A percentile compares a stretch with the other conserved stretches of the same genome.
Conservation (phyloP, 2,329 filamentous ascomycete species). For the Phialophora expanda region DNA sequence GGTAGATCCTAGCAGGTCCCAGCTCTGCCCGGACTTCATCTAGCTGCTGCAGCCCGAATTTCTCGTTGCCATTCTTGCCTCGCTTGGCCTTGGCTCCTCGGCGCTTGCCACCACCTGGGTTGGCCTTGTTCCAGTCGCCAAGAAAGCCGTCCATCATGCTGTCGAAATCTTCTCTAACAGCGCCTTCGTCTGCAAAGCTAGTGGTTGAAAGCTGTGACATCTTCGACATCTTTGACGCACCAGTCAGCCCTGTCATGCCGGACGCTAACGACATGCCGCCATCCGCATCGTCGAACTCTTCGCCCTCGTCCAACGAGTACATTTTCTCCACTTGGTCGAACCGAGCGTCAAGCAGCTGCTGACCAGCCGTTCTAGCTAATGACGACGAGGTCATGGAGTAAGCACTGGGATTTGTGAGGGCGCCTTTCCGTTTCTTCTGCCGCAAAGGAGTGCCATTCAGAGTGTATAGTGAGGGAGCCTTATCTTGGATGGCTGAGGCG, state of each 20-base stretch:
- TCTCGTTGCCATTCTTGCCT: conserved; percentile 79
- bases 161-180: conserved; percentile 79
- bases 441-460: conserved; percentile 70
- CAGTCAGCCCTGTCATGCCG: conserved; percentile 45
- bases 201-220: conserved; percentile 68
- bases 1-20: conserved; percentile 71
- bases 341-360: conserved; percentile 81
- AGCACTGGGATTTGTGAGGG: conserved; percentile 81
- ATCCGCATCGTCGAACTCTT: conserved; percentile 55
- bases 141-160: conserved; percentile 93
- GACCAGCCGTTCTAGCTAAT: conserved; percentile 82
- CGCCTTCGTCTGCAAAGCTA: conserved; percentile 52
- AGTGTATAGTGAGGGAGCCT: conserved; percentile 52
- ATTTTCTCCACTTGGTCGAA: conserved; percentile 90
- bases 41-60: conserved; percentile 82
- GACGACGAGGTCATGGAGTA: conserved; percentile 94
- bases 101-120: conserved; percentile 46
- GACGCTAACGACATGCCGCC: conserved; percentile 57
- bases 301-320: conserved; percentile 68
- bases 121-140: conserved; percentile 60
- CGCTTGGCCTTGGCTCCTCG: conserved; percentile 59
- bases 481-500: conserved; percentile 48
- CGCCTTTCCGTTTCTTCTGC: conserved; percentile 93
- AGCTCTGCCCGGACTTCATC: conserved; percentile 84
- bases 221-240: conserved; percentile 53